phyloP scores from a whole-genome alignment of 306 rosid genomes.

The Castanea sativa region DNA sequence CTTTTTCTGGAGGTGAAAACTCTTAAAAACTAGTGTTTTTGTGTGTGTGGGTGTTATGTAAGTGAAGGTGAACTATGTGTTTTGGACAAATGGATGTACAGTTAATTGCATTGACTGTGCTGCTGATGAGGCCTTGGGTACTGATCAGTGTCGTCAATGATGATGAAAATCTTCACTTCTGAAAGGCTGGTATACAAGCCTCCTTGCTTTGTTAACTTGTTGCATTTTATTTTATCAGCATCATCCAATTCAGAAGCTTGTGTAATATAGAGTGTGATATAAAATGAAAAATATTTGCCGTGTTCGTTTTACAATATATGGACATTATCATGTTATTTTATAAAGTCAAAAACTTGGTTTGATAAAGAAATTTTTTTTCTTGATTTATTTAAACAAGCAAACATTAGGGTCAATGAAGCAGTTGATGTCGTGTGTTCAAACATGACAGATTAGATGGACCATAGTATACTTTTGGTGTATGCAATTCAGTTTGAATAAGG shows the following conservation, averaged over 20 bases:
- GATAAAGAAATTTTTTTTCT: neutral
- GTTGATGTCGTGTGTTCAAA: neutral
- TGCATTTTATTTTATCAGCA: neutral
- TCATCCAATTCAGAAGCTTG: neutral
- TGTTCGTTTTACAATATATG: neutral
- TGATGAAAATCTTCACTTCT: constrained; percentile 89
- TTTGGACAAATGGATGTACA: constrained; percentile 30
- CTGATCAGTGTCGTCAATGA: constrained; percentile 50
- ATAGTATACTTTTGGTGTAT: neutral
- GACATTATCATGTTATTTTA: neutral
- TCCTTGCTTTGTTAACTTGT: neutral
- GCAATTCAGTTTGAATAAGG: neutral
- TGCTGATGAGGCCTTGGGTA: constrained; percentile 73
- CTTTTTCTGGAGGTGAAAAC: constrained; percentile 86
- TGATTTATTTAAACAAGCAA: neutral
- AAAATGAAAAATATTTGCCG: neutral
- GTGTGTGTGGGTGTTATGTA: neutral
- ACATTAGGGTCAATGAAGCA: neutral
- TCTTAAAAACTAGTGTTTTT: neutral
- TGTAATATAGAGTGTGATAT: neutral
- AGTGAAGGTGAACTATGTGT: constrained; percentile 13
- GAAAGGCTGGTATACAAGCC: constrained; percentile 63
- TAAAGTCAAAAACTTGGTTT: neutral
- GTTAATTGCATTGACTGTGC: constrained; percentile 98
- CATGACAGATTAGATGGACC: neutral